Base-by-base conservation (phyloP, 163 green algal genomes). In the Scenedesmus sp. region DNA sequence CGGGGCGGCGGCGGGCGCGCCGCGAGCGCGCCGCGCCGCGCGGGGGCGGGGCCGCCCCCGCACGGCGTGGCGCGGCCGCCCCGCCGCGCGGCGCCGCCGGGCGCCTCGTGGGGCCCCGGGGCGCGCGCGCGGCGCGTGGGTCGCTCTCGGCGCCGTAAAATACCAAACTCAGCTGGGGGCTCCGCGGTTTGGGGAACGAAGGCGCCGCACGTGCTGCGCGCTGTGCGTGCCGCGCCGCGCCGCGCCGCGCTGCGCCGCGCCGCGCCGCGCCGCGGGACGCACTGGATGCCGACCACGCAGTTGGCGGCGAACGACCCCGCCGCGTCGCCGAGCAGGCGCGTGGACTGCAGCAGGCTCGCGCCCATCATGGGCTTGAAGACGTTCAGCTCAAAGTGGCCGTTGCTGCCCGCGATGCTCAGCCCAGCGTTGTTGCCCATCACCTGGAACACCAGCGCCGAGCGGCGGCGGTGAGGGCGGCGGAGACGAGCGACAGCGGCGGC, bases 351-450 rank as follows among this genome's bases (percentile, higher is more conserved):
- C 65, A 94, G 75, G 24, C 83, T 86, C 33, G 76, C 71, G 20
- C 93, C 84, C 60, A 99, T 95, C 85, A 99, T 91, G 20, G 96
- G 96, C 89, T 99, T 99, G 89, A 95, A 98, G 45, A 98, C 93
- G 77, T 99, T 99, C 53, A 99, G 90, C 87, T 99, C 94, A 88
- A 99, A 99, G 74, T 98, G 93, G 10, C 95, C 94, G 31, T 90
- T 92, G 71, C 86, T 89, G 31, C 93, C 96, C 15, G 90, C 95
- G 22, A 98, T 70, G 29, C 80, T 91, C 50, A 96, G 72, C 13
- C 89, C 93, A 2, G 91, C 78, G 84, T 98, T 69, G 85, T 99
- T 98, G 80, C 96, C 96, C 86, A 99, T 97, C 29, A 99, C 95
- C 63, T 72, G 42, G 24, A 70, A 15, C 42, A 57, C 20, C n/a